These are phyloP conservation scores for Colletotrichum caudatum DNA, from an alignment of 2,329 filamentous ascomycete species.

Conservation along the genomic window DNA sequence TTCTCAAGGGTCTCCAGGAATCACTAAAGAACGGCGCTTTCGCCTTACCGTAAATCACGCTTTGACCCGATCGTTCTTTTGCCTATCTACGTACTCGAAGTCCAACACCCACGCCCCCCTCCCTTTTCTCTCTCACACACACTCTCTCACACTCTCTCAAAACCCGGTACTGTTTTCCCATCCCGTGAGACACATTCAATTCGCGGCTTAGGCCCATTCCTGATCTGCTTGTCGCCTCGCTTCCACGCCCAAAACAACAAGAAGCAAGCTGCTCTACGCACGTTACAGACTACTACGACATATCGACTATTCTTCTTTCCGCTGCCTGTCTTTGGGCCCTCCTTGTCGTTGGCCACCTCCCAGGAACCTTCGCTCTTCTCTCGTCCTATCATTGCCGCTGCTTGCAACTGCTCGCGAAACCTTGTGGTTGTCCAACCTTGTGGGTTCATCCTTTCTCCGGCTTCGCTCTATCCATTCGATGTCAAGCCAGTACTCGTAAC, in stretches of 20 bases:
- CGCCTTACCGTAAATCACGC: slow-evolving; percentile 33
- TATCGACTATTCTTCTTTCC: not conserved
- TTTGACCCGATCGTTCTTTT: slow-evolving; percentile 31
- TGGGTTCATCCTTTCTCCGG: slow-evolving; percentile 42
- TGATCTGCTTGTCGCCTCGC: slow-evolving; percentile 4
- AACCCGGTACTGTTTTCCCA: slow-evolving; percentile 34
- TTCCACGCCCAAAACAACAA: slow-evolving; percentile 18
- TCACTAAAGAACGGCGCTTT: slow-evolving; percentile 29
- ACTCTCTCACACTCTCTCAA: slow-evolving; percentile 28
- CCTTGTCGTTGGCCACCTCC: slow-evolving; percentile 30
- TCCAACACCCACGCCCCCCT: slow-evolving; percentile 8
- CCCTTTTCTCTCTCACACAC: not conserved
- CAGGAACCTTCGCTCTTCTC: slow-evolving; percentile 27
- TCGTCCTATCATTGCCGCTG: slow-evolving; percentile 39
- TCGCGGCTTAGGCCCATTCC: slow-evolving; percentile 29
- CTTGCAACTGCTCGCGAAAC: slow-evolving; percentile 15
- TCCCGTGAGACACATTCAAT: slow-evolving; percentile 32
- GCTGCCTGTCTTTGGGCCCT: slow-evolving; percentile 24
- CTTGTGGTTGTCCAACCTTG: slow-evolving; percentile 29
- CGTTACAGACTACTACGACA: not conserved
- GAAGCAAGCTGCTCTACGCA: slow-evolving; percentile 6
- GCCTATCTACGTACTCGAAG: slow-evolving; percentile 14
- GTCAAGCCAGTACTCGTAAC: slow-evolving; percentile 39
- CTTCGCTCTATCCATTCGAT: slow-evolving; percentile 38
- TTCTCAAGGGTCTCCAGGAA: slow-evolving; percentile 36